Evolutionary conservation across 129 eudicot genomes (phyloP).

Genomic region (Scalesia atractyloides): DNA sequence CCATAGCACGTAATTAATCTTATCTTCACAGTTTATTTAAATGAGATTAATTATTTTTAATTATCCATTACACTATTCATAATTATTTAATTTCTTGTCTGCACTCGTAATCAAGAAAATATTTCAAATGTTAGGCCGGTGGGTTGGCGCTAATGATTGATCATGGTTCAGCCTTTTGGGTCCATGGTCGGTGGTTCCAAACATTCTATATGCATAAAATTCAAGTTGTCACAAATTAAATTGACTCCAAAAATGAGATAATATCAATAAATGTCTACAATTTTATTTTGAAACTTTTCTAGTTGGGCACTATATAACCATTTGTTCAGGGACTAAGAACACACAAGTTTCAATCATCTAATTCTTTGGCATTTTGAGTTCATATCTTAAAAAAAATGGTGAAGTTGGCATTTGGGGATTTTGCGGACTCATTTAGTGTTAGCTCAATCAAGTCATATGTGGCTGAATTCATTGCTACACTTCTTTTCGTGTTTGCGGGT

Average conservation of each 20-base stretch:
- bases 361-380: slow-evolving; percentile 13
- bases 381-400: slow-evolving; percentile 42
- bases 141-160: slow-evolving; percentile 52
- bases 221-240: slow-evolving; percentile 3
- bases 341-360: slow-evolving; percentile 25
- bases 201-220: slow-evolving; percentile 34
- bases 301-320: slow-evolving; percentile 22
- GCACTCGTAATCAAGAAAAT: slow-evolving; percentile 31
- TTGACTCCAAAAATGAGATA: slow-evolving; percentile 5
- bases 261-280: neutral
- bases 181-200: slow-evolving; percentile 52
- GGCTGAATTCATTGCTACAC: slow-evolving; percentile 73
- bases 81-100: slow-evolving; percentile 27
- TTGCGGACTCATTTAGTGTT: slow-evolving; percentile 57
- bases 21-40: slow-evolving; percentile 28
- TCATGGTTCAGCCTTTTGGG: slow-evolving; percentile 23
- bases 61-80: neutral
- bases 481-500: slow-evolving; percentile 66
- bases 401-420: slow-evolving; percentile 59
- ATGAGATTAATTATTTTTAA: neutral
- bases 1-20: slow-evolving; percentile 30
- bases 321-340: slow-evolving; percentile 4
- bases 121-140: slow-evolving; percentile 47
- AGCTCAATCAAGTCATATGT: slow-evolving; percentile 51
- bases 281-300: neutral